Conservation (phyloP, 2,329 filamentous ascomycete species). For the Aspergillus ruber region DNA sequence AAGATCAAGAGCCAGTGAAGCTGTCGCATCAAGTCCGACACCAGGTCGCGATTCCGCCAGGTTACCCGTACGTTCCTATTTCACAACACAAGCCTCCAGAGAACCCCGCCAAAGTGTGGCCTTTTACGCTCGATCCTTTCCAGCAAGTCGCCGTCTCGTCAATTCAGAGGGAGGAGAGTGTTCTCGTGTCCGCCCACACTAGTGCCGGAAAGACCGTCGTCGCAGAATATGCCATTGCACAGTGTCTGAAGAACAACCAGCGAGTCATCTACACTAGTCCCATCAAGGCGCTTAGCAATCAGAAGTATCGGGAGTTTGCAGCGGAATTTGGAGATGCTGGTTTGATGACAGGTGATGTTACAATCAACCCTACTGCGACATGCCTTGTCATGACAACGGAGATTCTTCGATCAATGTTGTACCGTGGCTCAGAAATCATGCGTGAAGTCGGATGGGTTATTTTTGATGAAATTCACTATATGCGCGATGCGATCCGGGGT, state of each 20-base stretch:
- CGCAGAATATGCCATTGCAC: slow-evolving; percentile 95
- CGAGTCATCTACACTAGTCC: slow-evolving; percentile 98
- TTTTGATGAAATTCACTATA: slow-evolving; percentile 98
- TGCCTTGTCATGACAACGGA: slow-evolving; percentile 99
- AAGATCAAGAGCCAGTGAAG: slow-evolving; percentile 62
- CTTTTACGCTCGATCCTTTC: slow-evolving; percentile 93
- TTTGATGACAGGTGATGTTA: slow-evolving; percentile 97
- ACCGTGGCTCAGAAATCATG: slow-evolving; percentile 98
- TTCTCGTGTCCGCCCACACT: slow-evolving; percentile 93
- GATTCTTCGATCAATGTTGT: slow-evolving; percentile 97
- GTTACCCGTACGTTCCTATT: slow-evolving; percentile 92
- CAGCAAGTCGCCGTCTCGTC: slow-evolving; percentile 91
- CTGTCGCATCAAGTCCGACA: slow-evolving; percentile 97
- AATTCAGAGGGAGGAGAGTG: slow-evolving; percentile 92
- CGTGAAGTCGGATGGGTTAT: slow-evolving; percentile 97
- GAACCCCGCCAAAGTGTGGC: slow-evolving; percentile 74
- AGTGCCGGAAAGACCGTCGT: slow-evolving; percentile 98
- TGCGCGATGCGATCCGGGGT: slow-evolving; percentile 88
- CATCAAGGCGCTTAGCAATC: slow-evolving; percentile 97
- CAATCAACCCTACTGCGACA: slow-evolving; percentile 96
- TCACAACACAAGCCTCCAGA: slow-evolving; percentile 88
- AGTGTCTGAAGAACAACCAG: slow-evolving; percentile 95
- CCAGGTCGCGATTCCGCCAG: slow-evolving; percentile 88
- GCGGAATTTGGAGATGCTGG: slow-evolving; percentile 95
- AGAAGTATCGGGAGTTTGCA: slow-evolving; percentile 95